phyloP scores from a whole-genome alignment of 2,329 filamentous ascomycete species.

The Venturia oleaginea region DNA sequence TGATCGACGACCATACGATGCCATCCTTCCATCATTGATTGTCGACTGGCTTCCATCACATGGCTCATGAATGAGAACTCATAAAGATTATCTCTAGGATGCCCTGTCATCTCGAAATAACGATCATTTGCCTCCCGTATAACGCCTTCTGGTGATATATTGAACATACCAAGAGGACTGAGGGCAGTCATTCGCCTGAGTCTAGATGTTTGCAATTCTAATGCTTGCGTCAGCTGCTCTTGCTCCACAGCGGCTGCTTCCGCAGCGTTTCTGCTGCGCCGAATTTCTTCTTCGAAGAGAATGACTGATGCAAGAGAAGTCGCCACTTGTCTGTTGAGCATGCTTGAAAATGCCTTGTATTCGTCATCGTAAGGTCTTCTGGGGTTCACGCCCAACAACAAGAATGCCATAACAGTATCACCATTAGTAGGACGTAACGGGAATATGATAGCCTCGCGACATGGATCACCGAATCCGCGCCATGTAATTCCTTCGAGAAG shows the following conservation, averaged over 20 bases:
- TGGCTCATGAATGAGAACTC: slow-evolving; percentile 36
- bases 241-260: slow-evolving; percentile 17
- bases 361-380: slow-evolving; percentile 13
- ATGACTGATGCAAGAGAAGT: slow-evolving; percentile 13
- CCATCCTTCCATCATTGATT: slow-evolving; percentile 32
- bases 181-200: slow-evolving; percentile 33
- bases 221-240: slow-evolving; percentile 10
- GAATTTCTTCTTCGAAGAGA: slow-evolving; percentile 14
- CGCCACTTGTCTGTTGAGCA: slow-evolving; percentile 14
- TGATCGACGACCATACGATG: slow-evolving; percentile 26
- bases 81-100: slow-evolving; percentile 27
- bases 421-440: slow-evolving; percentile 14
- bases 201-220: slow-evolving; percentile 16
- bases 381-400: slow-evolving; percentile 15
- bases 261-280: slow-evolving; percentile 20
- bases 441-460: slow-evolving; percentile 22
- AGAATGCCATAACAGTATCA: slow-evolving; percentile 13
- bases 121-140: slow-evolving; percentile 33
- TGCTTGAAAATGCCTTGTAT: slow-evolving; percentile 12
- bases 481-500: slow-evolving; percentile 22
- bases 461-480: slow-evolving; percentile 26
- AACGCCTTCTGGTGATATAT: slow-evolving; percentile 25
- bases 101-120: slow-evolving; percentile 30
- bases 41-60: slow-evolving; percentile 28
- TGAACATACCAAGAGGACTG: slow-evolving; percentile 33